Base-by-base conservation (phyloP, 73 alveolate genomes). In the Breviolum minutum region DNA sequence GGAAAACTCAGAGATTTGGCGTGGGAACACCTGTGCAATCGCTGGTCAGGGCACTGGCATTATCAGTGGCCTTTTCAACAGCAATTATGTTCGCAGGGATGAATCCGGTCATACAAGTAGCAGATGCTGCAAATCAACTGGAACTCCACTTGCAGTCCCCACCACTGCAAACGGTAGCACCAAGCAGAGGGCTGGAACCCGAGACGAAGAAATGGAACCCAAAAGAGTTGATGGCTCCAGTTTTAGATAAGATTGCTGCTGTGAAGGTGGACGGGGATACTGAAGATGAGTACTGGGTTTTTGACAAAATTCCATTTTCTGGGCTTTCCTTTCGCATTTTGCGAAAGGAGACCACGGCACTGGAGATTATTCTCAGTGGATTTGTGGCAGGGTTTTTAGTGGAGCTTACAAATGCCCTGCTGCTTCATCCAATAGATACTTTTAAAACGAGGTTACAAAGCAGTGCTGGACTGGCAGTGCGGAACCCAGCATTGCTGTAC, bases 371-470 rank as follows among this genome's bases (percentile, higher is more conserved):
- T 27, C 63, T 92, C 81, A 74, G 98, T 48, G 98, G 98, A 29
- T 92, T 92, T n/a, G 40, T 92, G 6, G 98, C 98, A 6, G 98
- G 98, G 64, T 92, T 92, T 63, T n/a, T 92, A n/a, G 98, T 92
- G 60, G 98, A 92, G 40, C 80, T 92, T 60, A 74, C 90, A 66
- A 92, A 73, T 76, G 98, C 98, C 48, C 90, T 92, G 22, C 79
- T 74, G 12, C 98, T 92, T 4, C 98, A 92, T 68, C 98, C 98
- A 11, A 63, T 92, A 14, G 98, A 92, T 26, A 92, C 98, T 11
- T 63, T 92, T 32, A 92, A 92, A 32, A 92, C 98, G 5, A 17
- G 98, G 10, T 63, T 92, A 61, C 98, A 92, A 80, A 64, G 90
- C 13, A 89, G 98, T 68, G 22, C 86, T 7, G 89, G 98, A 8